A percentile compares a stretch with the other conserved stretches of the same genome.
Evolutionary conservation across 2,329 filamentous ascomycete species (phyloP).

Genomic region (Ustulina deusta): DNA sequence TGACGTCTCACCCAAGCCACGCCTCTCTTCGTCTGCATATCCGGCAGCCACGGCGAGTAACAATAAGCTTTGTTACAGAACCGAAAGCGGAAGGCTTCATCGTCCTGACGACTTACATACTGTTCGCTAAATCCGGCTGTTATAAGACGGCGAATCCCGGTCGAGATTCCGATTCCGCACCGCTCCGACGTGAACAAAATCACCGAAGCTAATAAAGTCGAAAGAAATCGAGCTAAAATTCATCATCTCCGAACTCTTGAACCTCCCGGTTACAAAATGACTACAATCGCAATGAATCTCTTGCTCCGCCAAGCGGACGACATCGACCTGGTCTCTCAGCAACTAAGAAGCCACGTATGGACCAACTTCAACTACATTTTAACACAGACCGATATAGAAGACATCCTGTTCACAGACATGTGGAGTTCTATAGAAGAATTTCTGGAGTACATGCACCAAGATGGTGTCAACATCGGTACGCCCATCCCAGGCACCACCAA

Average conservation of each 20-base stretch:
- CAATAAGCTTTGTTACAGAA: not conserved
- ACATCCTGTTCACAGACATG: not conserved
- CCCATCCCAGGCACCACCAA: not conserved
- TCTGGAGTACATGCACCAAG: constrained; percentile 15
- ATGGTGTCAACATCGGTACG: not conserved
- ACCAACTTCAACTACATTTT: not conserved
- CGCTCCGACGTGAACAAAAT: not conserved
- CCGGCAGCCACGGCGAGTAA: not conserved
- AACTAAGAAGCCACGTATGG: not conserved
- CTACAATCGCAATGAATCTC: not conserved
- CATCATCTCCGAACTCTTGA: not conserved
- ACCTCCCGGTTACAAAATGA: not conserved
- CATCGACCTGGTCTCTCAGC: not conserved
- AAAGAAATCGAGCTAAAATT: not conserved
- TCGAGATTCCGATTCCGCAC: not conserved
- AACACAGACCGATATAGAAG: not conserved
- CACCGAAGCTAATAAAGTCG: not conserved
- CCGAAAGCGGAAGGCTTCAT: not conserved
- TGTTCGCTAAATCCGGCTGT: not conserved
- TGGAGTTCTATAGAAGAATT: constrained; percentile 4
- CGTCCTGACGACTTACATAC: not conserved
- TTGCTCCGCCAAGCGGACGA: not conserved
- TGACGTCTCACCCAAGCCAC: not conserved
- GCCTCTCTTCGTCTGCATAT: not conserved
- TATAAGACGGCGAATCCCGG: not conserved